These are phyloP conservation scores for Sarocladium brachiariae DNA, from an alignment of 2,329 filamentous ascomycete genomes.

Conservation along the genomic window DNA sequence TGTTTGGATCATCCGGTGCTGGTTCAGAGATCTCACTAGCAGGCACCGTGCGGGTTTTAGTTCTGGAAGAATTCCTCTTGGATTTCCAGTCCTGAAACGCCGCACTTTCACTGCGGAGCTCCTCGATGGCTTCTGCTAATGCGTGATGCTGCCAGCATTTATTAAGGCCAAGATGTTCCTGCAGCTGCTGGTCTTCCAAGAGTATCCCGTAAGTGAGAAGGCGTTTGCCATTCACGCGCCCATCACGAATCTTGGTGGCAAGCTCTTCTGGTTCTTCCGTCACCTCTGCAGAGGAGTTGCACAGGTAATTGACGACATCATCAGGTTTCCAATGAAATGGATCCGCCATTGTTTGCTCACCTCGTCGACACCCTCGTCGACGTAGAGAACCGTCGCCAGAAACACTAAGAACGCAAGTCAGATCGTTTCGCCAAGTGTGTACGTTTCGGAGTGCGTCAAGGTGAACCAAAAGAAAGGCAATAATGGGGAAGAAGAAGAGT, in stretches of 20 bases:
- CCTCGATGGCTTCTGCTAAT: constrained; percentile 50
- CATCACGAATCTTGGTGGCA: constrained; percentile 47
- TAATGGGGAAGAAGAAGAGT: too few relatives aligned
- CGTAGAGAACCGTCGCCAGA: too few relatives aligned
- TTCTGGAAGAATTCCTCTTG: too few relatives aligned
- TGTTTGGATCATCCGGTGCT: not conserved
- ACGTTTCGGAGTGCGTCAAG: too few relatives aligned
- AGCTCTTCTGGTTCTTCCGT: constrained; percentile 42
- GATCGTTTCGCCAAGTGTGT: too few relatives aligned
- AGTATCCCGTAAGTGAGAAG: constrained; percentile 53
- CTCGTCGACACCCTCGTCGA: too few relatives aligned
- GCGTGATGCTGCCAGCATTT: constrained; percentile 51
- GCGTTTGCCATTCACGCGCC: constrained; percentile 59
- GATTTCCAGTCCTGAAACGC: constrained; percentile 30
- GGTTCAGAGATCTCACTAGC: not conserved
- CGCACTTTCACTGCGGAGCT: constrained; percentile 45
- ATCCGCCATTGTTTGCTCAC: constrained; percentile 35
- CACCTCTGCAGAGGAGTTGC: constrained; percentile 20
- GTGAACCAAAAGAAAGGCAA: too few relatives aligned
- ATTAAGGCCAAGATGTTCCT: constrained; percentile 47
- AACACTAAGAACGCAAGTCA: too few relatives aligned
- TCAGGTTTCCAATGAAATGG: constrained; percentile 70
- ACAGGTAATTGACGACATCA: constrained; percentile 44
- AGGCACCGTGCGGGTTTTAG: not conserved
- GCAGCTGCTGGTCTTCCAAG: constrained; percentile 41